Percentiles rank a stretch among this genome's conserved stretches.
Evolutionary conservation across 2,329 filamentous ascomycete genomes (phyloP).

Genomic region (Sphaerulina musiva): DNA sequence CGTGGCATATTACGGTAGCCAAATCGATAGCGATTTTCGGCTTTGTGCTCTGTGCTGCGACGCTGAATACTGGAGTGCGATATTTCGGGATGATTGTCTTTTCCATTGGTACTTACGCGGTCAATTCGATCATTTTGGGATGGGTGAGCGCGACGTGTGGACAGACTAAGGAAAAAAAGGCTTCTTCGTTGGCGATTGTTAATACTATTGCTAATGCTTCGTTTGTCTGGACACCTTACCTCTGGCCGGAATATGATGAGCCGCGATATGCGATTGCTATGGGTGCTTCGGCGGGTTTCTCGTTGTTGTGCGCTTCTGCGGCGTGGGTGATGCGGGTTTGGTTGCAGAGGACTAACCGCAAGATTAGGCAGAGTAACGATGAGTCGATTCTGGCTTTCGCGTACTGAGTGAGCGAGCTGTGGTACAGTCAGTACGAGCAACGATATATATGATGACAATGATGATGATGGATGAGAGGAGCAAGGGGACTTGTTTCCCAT

Average conservation of each 20-base stretch:
- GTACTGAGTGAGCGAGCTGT: conserved; percentile 16
- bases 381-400: conserved; percentile 28
- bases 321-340: conserved; percentile 42
- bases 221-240: conserved; percentile 48
- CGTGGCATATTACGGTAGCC: conserved; percentile 37
- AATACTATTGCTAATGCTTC: conserved; percentile 45
- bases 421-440: background rate
- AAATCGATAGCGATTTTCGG: conserved; percentile 35
- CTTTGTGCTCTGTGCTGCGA: conserved; percentile 35
- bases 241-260: conserved; percentile 44
- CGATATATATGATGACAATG: conserved; percentile 2
- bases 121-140: conserved; percentile 45
- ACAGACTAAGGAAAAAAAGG: conserved; percentile 48
- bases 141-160: conserved; percentile 43
- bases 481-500: background rate
- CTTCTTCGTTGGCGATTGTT: conserved; percentile 44
- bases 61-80: conserved; percentile 33
- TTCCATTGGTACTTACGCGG: conserved; percentile 39
- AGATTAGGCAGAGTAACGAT: conserved; percentile 28
- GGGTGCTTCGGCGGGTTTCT: conserved; percentile 40
- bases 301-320: conserved; percentile 39
- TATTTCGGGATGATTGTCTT: conserved; percentile 27
- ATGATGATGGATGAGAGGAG: background rate
- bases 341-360: conserved; percentile 40
- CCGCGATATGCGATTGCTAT: conserved; percentile 44